Base-by-base conservation (phyloP, 2,329 filamentous ascomycete genomes). In the Huntiella decipiens region DNA sequence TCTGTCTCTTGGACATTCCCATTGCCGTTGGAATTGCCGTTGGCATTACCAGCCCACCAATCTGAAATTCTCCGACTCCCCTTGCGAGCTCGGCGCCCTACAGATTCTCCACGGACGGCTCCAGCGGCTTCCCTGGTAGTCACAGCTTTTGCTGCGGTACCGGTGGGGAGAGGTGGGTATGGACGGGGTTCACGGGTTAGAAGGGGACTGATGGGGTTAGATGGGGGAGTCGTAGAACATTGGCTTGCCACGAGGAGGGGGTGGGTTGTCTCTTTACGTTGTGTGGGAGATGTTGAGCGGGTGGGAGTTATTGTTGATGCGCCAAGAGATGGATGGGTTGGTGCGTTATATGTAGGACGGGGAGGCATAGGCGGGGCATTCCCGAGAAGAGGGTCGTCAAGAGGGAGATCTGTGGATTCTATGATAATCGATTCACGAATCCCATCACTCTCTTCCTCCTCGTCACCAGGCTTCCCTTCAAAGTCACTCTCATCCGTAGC, bases 401-500 rank as follows among this genome's bases (percentile, higher is more conserved):
- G 22, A 28, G 22, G 22, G 22, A 28, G 2, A 10, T 28, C 22
- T 28, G 22, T 10, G 22, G 22, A 28, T 28, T 28, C 22, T 28
- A 28, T 28, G 22, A 28, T 28, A 6, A 28, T 28, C 3, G 22
- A 28, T 28, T 28, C 22, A 7, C 22, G 22, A 10, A 28, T 28
- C 22, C 22, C 22, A 28, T 28, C 22, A 10, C 6, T 28, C 3
- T 28, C 15, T 11, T 39, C 17, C 16, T 19, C 38, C 16, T 39
- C 17, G 7, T 39, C 38, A 11, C 11, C 13, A 6, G 15, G 12
- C 38, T 39, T 39, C 17, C 15, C 44, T 16, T 49, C 47, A 43
- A 49, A 46, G 17, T 49, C 47, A 19, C 43, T 46, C 44, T 49
- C 47, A 19, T 49, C 47, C 4, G 47, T 49, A 8, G 47, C 44